Percentiles rank a stretch among this genome's conserved stretches.
Conservation (phyloP, 2,329 filamentous ascomycete species). For the Ophiocordyceps robertsii region DNA sequence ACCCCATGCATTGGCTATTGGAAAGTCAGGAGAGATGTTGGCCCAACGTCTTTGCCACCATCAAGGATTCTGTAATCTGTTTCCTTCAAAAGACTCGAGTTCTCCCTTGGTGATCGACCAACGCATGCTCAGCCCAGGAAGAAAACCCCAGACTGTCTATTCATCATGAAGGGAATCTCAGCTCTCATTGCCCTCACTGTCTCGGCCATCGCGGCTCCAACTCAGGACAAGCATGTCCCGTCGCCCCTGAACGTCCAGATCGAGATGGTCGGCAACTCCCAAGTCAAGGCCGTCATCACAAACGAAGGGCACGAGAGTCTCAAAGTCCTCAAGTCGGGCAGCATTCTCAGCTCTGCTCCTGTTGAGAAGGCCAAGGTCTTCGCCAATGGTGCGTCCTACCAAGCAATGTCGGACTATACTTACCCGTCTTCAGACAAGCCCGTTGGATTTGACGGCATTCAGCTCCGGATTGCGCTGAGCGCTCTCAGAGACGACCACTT, state of each 20-base stretch:
- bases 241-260: conserved; percentile 29
- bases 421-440: conserved; percentile 15
- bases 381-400: conserved; percentile 25
- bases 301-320: conserved; percentile 35
- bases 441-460: conserved; percentile 38
- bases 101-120: too few species aligned
- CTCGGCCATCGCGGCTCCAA: conserved; percentile 20
- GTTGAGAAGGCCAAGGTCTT: conserved; percentile 40
- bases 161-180: conserved; percentile 25
- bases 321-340: conserved; percentile 39
- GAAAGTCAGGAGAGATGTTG: too few species aligned
- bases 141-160: conserved; percentile 17
- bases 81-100: too few species aligned
- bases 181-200: conserved; percentile 20
- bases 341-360: conserved; percentile 35
- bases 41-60: too few species aligned
- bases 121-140: too few species aligned
- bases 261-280: conserved; percentile 35
- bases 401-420: not conserved
- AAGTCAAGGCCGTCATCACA: conserved; percentile 37
- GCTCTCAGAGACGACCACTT: conserved; percentile 35
- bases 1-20: too few species aligned
- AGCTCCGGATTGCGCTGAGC: conserved; percentile 30
- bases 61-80: too few species aligned
- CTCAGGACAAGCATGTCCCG: conserved; percentile 17